phyloP scores from a whole-genome alignment of 768 basidiomycete genomes.

The Tulasnella sp. region DNA sequence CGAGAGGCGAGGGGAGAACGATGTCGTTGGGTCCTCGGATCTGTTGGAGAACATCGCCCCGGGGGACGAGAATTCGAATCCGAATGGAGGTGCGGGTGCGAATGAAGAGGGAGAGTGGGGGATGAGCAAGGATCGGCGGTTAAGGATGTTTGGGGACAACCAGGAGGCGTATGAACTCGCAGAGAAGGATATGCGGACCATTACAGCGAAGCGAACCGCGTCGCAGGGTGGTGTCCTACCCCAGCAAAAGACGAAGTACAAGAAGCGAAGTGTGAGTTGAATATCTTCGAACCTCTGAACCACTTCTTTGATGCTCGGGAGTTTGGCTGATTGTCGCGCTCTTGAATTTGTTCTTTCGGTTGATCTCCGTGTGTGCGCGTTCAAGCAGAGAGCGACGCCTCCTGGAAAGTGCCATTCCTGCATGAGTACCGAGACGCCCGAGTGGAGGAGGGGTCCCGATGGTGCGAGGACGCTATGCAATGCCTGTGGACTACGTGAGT shows the following conservation, averaged over 20 bases:
- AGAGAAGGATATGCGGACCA: constrained; percentile 14
- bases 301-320: too few species aligned
- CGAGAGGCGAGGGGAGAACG: too few species aligned
- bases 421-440: constrained; percentile 28
- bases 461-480: constrained; percentile 30
- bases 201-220: constrained; percentile 4
- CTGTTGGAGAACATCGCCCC: neutral
- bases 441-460: constrained; percentile 30
- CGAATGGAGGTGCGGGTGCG: neutral
- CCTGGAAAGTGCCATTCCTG: constrained; percentile 21
- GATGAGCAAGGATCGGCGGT: neutral
- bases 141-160: constrained; percentile 11
- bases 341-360: neutral
- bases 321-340: too few species aligned
- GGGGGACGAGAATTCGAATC: constrained; percentile 2
- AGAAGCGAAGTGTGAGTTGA: constrained; percentile 10
- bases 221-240: constrained; percentile 12
- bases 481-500: constrained; percentile 24
- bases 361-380: neutral
- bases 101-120: neutral
- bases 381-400: constrained; percentile 8
- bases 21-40: neutral
- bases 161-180: constrained; percentile 9
- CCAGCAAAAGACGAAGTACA: constrained; percentile 11
- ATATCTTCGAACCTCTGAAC: too few species aligned